These are phyloP conservation scores for Isochrysis galbana DNA, from an alignment of 78 protist species.

Conservation along the genomic window DNA sequence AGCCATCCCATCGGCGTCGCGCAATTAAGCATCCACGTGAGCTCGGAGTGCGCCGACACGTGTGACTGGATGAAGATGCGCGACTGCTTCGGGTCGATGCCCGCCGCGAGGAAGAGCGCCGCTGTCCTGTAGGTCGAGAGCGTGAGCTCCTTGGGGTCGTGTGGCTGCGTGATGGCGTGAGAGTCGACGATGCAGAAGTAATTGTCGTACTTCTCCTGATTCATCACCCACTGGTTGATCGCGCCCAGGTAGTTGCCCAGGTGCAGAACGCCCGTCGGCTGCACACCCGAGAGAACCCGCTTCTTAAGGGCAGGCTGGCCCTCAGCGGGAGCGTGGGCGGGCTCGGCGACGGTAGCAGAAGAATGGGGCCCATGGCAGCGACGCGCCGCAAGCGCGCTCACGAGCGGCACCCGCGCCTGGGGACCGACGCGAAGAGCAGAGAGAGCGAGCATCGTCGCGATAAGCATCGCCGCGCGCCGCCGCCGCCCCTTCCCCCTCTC, in stretches of 20 bases:
- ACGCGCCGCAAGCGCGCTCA: too few relatives aligned
- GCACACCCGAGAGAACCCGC: constrained; percentile 41
- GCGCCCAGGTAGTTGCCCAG: constrained; percentile 59
- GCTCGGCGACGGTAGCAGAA: too few relatives aligned
- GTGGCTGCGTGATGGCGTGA: constrained; percentile 58
- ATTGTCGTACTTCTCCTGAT: constrained; percentile 32
- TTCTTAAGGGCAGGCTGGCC: neutral
- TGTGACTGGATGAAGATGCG: constrained; percentile 43
- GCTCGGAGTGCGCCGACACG: constrained; percentile 48
- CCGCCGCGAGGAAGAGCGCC: constrained; percentile 43
- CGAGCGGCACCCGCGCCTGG: too few relatives aligned
- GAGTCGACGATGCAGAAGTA: constrained; percentile 45
- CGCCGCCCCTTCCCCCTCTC: too few relatives aligned
- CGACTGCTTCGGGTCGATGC: constrained; percentile 36
- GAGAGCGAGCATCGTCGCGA: too few relatives aligned
- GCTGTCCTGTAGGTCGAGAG: neutral
- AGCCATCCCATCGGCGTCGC: constrained; percentile 50
- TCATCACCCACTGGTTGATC: constrained; percentile 32
- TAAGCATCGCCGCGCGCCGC: too few relatives aligned
- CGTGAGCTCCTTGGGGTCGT: constrained; percentile 47
- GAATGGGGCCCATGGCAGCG: too few relatives aligned
- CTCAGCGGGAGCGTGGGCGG: too few relatives aligned
- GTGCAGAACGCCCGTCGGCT: constrained; percentile 52
- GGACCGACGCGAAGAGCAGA: too few relatives aligned
- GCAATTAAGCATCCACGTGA: constrained; percentile 55